Conservation (phyloP, 202 grass and related monocot genomes). For the Schoenoplectus triqueter region DNA sequence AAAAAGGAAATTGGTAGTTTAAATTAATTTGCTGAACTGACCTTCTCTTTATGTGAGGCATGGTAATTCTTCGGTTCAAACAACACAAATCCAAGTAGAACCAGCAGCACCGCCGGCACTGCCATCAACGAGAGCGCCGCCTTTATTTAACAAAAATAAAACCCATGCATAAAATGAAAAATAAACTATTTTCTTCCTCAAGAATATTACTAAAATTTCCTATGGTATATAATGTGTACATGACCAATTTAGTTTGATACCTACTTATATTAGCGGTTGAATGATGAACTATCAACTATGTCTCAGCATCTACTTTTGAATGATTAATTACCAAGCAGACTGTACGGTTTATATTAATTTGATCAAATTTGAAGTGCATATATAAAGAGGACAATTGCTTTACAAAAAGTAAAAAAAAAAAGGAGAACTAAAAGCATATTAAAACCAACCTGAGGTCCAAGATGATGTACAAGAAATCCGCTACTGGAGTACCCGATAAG, state of each 20-base stretch:
- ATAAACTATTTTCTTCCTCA: neutral
- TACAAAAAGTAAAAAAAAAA: slow-evolving; percentile 8
- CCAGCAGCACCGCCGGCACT: slow-evolving; percentile 54
- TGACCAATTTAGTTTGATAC: neutral
- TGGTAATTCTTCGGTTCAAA: slow-evolving; percentile 64
- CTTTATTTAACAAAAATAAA: slow-evolving; percentile 45
- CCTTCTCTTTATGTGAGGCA: slow-evolving; percentile 67
- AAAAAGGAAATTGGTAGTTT: neutral
- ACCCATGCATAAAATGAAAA: slow-evolving; percentile 11
- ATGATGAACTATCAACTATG: neutral
- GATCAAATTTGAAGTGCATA: neutral
- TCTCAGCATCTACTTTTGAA: neutral
- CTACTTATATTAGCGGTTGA: no score
- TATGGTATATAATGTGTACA: neutral
- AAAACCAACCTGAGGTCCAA: slow-evolving; percentile 69
- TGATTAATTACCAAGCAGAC: neutral
- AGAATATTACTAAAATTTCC: neutral
- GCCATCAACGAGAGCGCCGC: slow-evolving; percentile 74
- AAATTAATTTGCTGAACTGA: slow-evolving; percentile 31
- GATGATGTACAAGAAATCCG: slow-evolving; percentile 71
- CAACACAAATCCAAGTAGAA: slow-evolving; percentile 76
- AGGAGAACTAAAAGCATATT: neutral
- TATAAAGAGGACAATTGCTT: neutral
- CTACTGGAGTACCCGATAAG: slow-evolving; percentile 79
- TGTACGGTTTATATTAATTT: neutral